Percentiles rank a stretch among this genome's conserved stretches.
Conservation (phyloP, 148 eudicot genomes). For the Cornus kousa region DNA sequence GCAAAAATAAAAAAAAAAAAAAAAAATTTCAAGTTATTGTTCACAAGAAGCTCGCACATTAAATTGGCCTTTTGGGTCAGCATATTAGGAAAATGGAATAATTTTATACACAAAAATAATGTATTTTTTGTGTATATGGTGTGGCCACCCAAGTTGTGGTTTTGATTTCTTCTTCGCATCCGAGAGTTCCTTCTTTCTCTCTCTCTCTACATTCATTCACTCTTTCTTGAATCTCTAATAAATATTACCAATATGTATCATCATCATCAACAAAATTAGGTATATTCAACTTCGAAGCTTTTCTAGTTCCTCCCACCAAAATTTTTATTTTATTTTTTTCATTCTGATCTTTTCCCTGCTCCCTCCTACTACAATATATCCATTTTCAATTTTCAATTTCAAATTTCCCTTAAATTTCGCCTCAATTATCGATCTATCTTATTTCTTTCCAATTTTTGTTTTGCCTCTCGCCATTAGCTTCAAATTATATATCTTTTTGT, state of each 20-base stretch:
- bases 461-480: neutral
- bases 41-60: no score
- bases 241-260: constrained; percentile 1
- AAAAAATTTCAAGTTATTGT: no score
- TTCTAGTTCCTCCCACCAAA: neutral
- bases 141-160: constrained; percentile 21
- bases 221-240: neutral
- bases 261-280: constrained; percentile 5
- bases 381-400: neutral
- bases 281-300: neutral
- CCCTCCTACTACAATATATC: neutral
- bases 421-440: neutral
- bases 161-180: constrained; percentile 19
- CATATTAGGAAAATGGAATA: neutral
- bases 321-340: neutral
- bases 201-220: neutral
- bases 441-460: neutral
- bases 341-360: neutral
- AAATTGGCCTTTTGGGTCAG: no score
- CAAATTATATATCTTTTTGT: neutral
- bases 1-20: no score
- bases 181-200: neutral
- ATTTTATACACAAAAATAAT: neutral
- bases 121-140: neutral
- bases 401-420: neutral